Evolutionary conservation across 2,329 filamentous ascomycete species (phyloP), one percentile per base, ranked within the genome.

Genomic region (Stachybotrys chartarum): DNA sequence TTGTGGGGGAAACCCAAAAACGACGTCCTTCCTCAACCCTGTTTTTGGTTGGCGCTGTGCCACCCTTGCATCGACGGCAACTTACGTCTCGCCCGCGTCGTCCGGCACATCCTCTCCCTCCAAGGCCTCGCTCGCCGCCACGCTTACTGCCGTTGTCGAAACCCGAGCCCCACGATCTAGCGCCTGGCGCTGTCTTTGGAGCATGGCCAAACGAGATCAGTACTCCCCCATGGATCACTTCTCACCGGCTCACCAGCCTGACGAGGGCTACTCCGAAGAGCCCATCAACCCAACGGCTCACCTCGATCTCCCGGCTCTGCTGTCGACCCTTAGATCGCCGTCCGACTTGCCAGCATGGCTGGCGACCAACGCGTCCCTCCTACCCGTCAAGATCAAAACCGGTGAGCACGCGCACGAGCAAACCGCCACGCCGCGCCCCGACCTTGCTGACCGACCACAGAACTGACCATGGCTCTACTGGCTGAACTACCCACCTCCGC

Each of bases 231-330:
- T 79, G 74, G 75, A 78, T 63, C 65, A 73, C 50, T 76, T 77
- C 58, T 70, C 81, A 35, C 78, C 81, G 61, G 77, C 69, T 16
- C 77, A 79, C 57, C 77, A 85, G 69, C 81, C 91, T 56, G 90
- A 95, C 74, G 91, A 95, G 74, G 91, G 91, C 64, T 95, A 94
- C 70, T 92, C 90, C 6, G 90, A 94, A 68, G 89, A 92, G 61
- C 81, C 81, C 56, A 71, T 84, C 53, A 79, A 78, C 60, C 72
- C 76, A 11, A 68, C 70, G 54, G 61, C 66, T 6, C 62, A 65
- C 62, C 62, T 63, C 63, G 64, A 66, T 59, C 55, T 73, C 58
- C 58, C 72, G 59, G 61, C 58, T 30, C 56, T 66, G 7, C 64
- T 75, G 50, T 63, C 70, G 14, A 67, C 69, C 50, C 63, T 72